Evolutionary conservation across 2,329 filamentous ascomycete species (phyloP), one percentile per base, ranked within the genome.

Genomic region (Fusarium nelsonii): DNA sequence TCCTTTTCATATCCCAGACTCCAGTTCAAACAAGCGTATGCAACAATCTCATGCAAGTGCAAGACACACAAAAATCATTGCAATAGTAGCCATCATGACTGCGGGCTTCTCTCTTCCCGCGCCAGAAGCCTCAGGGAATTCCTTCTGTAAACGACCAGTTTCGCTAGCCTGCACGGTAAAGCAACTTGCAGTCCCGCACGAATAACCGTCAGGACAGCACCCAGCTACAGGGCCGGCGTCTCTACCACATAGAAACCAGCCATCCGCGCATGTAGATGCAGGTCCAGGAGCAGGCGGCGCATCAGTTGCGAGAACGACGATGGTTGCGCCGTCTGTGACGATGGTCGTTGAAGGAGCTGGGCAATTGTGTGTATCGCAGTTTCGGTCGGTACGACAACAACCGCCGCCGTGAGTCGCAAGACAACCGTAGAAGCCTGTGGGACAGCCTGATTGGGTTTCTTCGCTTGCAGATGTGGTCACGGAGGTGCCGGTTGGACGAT

Each of bases 351-450:
- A 78, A 0, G 84, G 81, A 0, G 87, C 80, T 0, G 92, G 92
- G 74, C 95, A 98, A 8, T 91, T 92, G 0, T 91, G 92, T 0
- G 90, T 91, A 63, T 91, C 88, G 80, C 95, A 98, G 80, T 97
- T 87, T 20, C 94, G 88, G 3, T 93, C 94, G 0, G 93, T 94
- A 59, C 92, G 91, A 81, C 95, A 98, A 82, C 95, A 98, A 3
- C 87, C 87, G 20, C 93, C 93, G 15, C 92, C 93, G 62, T 94
- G 93, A 63, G 90, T 89, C 3, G 95, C 95, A 4, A 90, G 88
- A 79, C 95, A 98, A 51, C 93, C 91, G 79, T 98, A 98, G 83
- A 94, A 98, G 4, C 94, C 94, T 0, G 91, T 94, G 0, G 95
- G 95, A 73, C 95, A 98, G 72, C 79, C 79, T 8, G 74, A 75